Evolutionary conservation across 2,329 filamentous ascomycete species (phyloP), one percentile per base, ranked within the genome.

Genomic region (Ascochyta lentis): DNA sequence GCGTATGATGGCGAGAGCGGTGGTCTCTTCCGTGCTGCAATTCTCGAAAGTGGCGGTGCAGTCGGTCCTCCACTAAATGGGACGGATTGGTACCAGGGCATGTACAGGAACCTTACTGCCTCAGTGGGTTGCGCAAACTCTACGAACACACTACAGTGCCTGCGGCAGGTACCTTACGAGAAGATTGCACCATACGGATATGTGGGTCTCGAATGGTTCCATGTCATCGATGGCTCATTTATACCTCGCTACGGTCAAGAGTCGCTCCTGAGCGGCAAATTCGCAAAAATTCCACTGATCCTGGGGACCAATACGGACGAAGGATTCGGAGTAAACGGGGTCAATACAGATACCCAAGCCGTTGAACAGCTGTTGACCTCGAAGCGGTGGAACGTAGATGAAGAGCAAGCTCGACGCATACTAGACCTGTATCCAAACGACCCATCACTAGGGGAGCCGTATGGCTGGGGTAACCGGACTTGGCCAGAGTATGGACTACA

Each of bases 231-330:
- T 50, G 66, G 65, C 8, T 58, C 58, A 0, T 66, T 73, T 19
- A 51, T 74, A 16, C 56, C 65, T 0, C 59, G 60, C 4, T 63
- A 58, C n/a, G 66, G 67, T 1, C 82, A 81, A 55, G 41, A 65
- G 38, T 67, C 68, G 2, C 53, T 70, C 15, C 41, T 22, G 0
- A 26, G 78, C 3, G 85, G 85, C 45, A 79, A 80, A 8, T 89
- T 90, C 59, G 82, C 87, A 49, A 81, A 84, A 42, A 83, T 89
- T 0, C 85, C 86, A 0, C 79, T 89, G 27, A 77, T 90, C 1
- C 75, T 83, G 23, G 87, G 88, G 2, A 82, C 81, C 16, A 89
- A 89, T 66, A 83, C 82, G 0, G 87, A 90, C 61, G 88, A 91
- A 68, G 88, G 86, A 0, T 83, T 83, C 2, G 76, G 78, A 1